These are phyloP conservation scores for Pythium scleroteichum DNA, from an alignment of 352 stramenopile genomes.

Conservation along the genomic window DNA sequence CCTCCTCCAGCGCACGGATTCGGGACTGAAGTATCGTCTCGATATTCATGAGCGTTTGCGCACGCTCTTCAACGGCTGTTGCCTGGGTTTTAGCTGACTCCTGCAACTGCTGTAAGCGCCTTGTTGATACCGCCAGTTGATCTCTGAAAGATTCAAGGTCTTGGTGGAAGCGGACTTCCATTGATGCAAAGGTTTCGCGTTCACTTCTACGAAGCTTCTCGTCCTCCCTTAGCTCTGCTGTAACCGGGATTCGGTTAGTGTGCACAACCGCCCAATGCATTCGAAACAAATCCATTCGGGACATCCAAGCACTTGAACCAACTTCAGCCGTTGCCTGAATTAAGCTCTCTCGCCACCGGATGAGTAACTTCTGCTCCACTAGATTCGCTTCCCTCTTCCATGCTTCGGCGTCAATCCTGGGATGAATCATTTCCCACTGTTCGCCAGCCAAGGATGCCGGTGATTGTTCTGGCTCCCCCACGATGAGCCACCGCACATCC, in stretches of 20 bases:
- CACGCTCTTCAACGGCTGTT: background rate
- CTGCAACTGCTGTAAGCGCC: conserved; percentile 11
- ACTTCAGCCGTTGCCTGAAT: too few species aligned
- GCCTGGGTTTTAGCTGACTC: background rate
- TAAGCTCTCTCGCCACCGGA: conserved; percentile 11
- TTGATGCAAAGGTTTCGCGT: background rate
- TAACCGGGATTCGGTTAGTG: too few species aligned
- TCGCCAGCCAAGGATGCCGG: background rate
- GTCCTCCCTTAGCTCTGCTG: too few species aligned
- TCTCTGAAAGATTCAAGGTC: background rate
- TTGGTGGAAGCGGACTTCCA: conserved; percentile 6
- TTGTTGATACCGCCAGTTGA: background rate
- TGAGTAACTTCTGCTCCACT: conserved; percentile 5
- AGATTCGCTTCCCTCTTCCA: conserved; percentile 22
- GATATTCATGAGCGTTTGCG: background rate
- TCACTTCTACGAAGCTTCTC: background rate
- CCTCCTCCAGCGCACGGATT: conserved; percentile 12
- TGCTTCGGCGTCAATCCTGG: conserved; percentile 17
- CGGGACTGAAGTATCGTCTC: background rate
- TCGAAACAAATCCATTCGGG: too few species aligned
- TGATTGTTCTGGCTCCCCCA: conserved; percentile 8
- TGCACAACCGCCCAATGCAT: too few species aligned
- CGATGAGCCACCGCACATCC: conserved; percentile 23
- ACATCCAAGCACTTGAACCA: too few species aligned
- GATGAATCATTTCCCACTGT: conserved; percentile 20